Percentiles rank a stretch among this genome's conserved stretches.
phyloP scores from a whole-genome alignment of 2,329 filamentous ascomycete species.

The Stylonectria norvegica region DNA sequence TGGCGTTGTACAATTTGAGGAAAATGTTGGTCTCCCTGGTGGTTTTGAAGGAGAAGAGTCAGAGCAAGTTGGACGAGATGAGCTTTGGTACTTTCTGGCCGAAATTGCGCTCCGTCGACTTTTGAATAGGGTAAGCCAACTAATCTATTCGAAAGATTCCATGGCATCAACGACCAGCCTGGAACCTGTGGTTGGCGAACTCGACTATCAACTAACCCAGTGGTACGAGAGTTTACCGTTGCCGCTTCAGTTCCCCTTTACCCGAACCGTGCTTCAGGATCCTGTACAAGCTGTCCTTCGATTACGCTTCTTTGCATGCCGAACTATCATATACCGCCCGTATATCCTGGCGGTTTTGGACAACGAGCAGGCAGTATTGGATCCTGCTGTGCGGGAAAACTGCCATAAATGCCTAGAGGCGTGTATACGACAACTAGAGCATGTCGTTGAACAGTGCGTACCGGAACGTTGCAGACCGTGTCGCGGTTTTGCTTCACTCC shows the following conservation, averaged over 20 bases:
- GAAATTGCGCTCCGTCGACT: constrained; percentile 76
- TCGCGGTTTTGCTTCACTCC: too few relatives aligned
- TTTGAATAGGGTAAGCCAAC: constrained; percentile 73
- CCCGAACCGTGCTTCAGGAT: constrained; percentile 62
- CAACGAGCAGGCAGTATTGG: constrained; percentile 68
- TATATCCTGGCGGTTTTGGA: constrained; percentile 78
- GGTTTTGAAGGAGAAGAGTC: constrained; percentile 71
- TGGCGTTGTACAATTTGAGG: constrained; percentile 78
- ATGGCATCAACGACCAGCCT: constrained; percentile 69
- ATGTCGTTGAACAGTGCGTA: constrained; percentile 76
- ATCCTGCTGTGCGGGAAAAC: constrained; percentile 70
- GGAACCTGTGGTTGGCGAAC: constrained; percentile 73
- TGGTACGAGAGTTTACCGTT: constrained; percentile 79
- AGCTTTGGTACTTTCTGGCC: constrained; percentile 82
- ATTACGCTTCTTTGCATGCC: constrained; percentile 78
- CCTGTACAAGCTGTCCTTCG: constrained; percentile 76
- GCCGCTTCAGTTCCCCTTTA: constrained; percentile 74
- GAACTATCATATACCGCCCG: constrained; percentile 81
- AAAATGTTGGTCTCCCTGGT: constrained; percentile 72
- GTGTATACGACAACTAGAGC: constrained; percentile 73
- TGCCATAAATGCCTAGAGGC: constrained; percentile 81
- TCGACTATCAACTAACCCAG: constrained; percentile 78
- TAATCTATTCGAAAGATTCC: constrained; percentile 73
- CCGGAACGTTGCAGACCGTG: too few relatives aligned
- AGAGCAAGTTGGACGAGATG: constrained; percentile 65